Evolutionary conservation across 228 moss, liverwort and hornwort species (phyloP), one percentile per base, ranked within the genome.

Genomic region (Sphagnum fallax): DNA sequence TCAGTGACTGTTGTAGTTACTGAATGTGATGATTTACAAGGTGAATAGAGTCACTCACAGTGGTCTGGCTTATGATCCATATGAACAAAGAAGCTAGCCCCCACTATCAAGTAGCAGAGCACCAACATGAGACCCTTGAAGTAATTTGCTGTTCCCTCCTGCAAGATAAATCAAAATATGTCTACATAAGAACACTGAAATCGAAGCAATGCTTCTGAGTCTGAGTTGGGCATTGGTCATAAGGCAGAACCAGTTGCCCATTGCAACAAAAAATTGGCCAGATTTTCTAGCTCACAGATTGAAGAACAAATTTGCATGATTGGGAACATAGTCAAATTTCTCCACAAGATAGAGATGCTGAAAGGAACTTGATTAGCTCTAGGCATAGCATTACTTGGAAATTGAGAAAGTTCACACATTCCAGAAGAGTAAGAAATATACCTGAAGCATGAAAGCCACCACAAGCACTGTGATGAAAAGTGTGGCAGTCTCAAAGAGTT

Each of bases 121-220:
- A 97, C 82, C 62, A 97, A 83, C 93, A 97, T 91, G 63, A 93
- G 71, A 51, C 97, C 97, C 72, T 97, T 97, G 79, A 97, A 97
- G 72, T 97, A 97, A 65, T 93, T 97, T 52, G 97, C 80, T 58
- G 88, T 97, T 59, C 97, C 97, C 74, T 97, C 92, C 78, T 95
- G 87, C 64, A 64, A 16, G 16, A 16, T 8, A 16, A 9, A 10
- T n/a, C 9, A 8, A n/a, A 64, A 16, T 15, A 16, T 8, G 16
- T 64, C 16, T n/a, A 64, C 55, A 55, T 12, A 8, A 55, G 55
- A 55, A 32, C 32, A 32, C 32, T 32, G 32, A 32, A 32, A 32
- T 32, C 32, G 2, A 32, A 1, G 32, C 32, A 32, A 32, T 32
- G 32, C 32, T 32, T 32, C 32, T 3, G 32, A 32, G 32, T 32